Percentiles rank a stretch among this genome's conserved stretches.
Conservation (phyloP, 2,329 filamentous ascomycete species). For the Aspergillus pseudotamarii region DNA sequence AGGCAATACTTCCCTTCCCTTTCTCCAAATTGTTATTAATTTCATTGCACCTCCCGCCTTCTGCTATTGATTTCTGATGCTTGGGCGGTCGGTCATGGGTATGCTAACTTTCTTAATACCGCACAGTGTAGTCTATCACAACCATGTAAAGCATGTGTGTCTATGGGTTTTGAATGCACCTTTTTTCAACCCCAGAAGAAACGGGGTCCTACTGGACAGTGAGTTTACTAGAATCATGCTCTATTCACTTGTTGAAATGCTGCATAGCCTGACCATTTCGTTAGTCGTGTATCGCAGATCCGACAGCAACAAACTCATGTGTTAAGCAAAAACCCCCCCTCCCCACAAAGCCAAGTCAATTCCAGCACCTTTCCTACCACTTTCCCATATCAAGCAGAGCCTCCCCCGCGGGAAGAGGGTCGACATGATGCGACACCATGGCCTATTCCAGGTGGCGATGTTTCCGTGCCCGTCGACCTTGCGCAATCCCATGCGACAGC, state of each 20-base stretch:
- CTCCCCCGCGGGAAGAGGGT: constrained; percentile 22
- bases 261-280: constrained; percentile 7
- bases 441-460: constrained; percentile 22
- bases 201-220: constrained; percentile 42
- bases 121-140: constrained; percentile 43
- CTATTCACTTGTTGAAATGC: not conserved
- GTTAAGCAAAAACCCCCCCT: constrained; percentile 18
- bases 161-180: constrained; percentile 44
- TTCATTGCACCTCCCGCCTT: not conserved
- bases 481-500: constrained; percentile 21
- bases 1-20: constrained; percentile 25
- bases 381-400: constrained; percentile 28
- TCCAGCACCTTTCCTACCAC: constrained; percentile 21
- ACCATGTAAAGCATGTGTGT: constrained; percentile 42
- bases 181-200: constrained; percentile 48
- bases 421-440: constrained; percentile 26
- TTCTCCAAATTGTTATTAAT: not conserved
- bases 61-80: not conserved
- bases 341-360: constrained; percentile 11
- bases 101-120: constrained; percentile 7
- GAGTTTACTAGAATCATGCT: constrained; percentile 20
- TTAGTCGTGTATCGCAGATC: constrained; percentile 43
- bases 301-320: constrained; percentile 37
- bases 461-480: constrained; percentile 27
- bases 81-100: not conserved